phyloP scores from a whole-genome alignment of 495 filamentous ascomycete species.

The Melanomma pulvis-pyrius region DNA sequence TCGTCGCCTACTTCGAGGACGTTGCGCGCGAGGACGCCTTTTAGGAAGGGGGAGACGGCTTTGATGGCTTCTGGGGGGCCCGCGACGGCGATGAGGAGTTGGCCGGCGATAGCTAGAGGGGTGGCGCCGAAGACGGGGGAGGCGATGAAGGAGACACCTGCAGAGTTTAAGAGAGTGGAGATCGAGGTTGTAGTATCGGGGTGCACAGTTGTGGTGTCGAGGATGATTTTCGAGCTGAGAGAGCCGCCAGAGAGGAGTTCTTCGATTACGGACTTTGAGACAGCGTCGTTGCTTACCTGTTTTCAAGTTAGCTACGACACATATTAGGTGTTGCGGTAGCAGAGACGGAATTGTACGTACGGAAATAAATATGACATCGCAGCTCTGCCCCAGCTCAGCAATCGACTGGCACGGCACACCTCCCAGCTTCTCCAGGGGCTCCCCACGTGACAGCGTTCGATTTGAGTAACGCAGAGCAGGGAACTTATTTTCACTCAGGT shows the following conservation, averaged over 20 bases:
- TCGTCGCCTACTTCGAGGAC: constrained; percentile 44
- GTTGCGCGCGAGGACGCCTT: constrained; percentile 44
- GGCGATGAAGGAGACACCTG: constrained; percentile 28
- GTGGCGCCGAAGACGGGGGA: constrained; percentile 50
- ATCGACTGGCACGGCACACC: constrained; percentile 41
- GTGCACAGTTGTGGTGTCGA: constrained; percentile 51
- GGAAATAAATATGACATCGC: constrained; percentile 47
- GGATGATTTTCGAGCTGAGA: constrained; percentile 44
- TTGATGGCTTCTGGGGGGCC: constrained; percentile 41
- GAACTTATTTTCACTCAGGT: constrained; percentile 33
- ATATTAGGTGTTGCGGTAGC: not conserved
- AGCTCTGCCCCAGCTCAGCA: constrained; percentile 38
- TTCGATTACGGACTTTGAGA: constrained; percentile 32
- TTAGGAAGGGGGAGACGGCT: constrained; percentile 43
- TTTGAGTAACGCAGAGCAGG: constrained; percentile 44
- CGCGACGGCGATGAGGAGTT: constrained; percentile 45
- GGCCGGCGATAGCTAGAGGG: constrained; percentile 45
- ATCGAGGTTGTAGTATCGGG: constrained; percentile 43
- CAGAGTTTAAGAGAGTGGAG: constrained; percentile 28
- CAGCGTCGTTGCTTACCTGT: constrained; percentile 43
- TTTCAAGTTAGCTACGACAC: not conserved
- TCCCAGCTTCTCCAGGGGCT: constrained; percentile 39
- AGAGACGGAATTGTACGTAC: constrained; percentile 9
- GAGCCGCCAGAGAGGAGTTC: constrained; percentile 34
- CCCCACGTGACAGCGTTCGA: constrained; percentile 45